phyloP scores from a whole-genome alignment of 768 basidiomycete genomes.

The Suillus spraguei region DNA sequence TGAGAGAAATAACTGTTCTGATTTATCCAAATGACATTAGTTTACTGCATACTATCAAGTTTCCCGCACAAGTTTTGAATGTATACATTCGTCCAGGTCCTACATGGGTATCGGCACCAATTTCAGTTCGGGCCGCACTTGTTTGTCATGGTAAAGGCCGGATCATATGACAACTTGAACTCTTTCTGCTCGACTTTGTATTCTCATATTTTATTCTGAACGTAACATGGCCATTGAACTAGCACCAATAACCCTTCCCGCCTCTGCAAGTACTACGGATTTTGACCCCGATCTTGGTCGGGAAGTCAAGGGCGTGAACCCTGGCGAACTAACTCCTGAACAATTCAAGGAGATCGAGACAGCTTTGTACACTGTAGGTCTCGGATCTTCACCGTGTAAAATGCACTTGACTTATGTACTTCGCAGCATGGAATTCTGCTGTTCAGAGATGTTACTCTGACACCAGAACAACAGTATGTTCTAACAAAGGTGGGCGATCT shows the following conservation, averaged over 20 bases:
- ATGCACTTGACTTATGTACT: constrained; percentile 2
- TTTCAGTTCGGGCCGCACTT: not conserved
- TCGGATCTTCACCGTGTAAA: not conserved
- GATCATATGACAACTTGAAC: not conserved
- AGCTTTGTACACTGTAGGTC: constrained; percentile 72
- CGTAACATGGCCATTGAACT: constrained; percentile 67
- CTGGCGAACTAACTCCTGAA: constrained; percentile 58
- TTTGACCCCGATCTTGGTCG: constrained; percentile 71
- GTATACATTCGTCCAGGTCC: not conserved
- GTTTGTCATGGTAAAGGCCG: not conserved
- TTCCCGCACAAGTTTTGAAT: not conserved
- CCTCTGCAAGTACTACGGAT: constrained; percentile 67
- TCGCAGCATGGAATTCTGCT: constrained; percentile 70
- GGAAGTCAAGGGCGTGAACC: constrained; percentile 74
- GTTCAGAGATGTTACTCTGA: constrained; percentile 68
- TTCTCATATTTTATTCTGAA: constrained; percentile 10
- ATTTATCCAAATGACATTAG: too few species aligned
- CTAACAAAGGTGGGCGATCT: constrained; percentile 69
- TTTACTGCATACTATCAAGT: not conserved
- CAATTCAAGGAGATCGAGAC: constrained; percentile 69
- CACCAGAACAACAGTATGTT: constrained; percentile 83
- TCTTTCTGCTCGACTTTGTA: not conserved
- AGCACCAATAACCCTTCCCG: constrained; percentile 66
- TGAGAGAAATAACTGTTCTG: too few species aligned
- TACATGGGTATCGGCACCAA: not conserved